Conservation (phyloP, 2,329 filamentous ascomycete species). For the Colletotrichum navitas region DNA sequence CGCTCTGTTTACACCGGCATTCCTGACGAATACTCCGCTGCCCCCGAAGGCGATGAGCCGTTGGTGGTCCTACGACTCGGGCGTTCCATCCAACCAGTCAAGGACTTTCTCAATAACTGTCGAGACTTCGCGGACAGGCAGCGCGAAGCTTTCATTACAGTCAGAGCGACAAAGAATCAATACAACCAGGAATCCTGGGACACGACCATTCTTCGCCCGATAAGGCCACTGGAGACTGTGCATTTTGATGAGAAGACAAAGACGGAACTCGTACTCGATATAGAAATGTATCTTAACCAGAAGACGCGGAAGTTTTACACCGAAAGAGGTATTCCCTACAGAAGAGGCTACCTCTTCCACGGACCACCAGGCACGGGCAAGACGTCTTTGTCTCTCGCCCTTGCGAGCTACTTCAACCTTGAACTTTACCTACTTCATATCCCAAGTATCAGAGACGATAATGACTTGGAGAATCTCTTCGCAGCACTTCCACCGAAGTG, state of each 20-base stretch:
- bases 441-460: conserved; percentile 55
- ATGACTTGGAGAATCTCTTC: conserved; percentile 50
- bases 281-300: conserved; percentile 74
- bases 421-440: conserved; percentile 81
- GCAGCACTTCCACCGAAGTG: conserved; percentile 44
- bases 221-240: conserved; percentile 50
- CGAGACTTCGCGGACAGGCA: conserved; percentile 51
- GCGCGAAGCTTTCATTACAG: conserved; percentile 52
- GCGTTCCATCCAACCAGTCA: conserved; percentile 50
- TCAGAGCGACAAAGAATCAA: conserved; percentile 49
- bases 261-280: conserved; percentile 75
- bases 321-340: conserved; percentile 79
- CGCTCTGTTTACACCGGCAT: conserved; percentile 38
- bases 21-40: conserved; percentile 51
- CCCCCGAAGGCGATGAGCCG: conserved; percentile 53
- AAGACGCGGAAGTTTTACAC: conserved; percentile 73
- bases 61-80: conserved; percentile 56
- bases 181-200: conserved; percentile 51
- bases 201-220: conserved; percentile 49
- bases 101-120: conserved; percentile 49
- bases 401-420: conserved; percentile 78
- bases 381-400: conserved; percentile 80
- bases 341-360: conserved; percentile 78
- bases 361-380: conserved; percentile 82
- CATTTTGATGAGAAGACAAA: conserved; percentile 60